Evolutionary conservation across 495 filamentous ascomycete species (phyloP).

Genomic region (Penicillium antarcticum): DNA sequence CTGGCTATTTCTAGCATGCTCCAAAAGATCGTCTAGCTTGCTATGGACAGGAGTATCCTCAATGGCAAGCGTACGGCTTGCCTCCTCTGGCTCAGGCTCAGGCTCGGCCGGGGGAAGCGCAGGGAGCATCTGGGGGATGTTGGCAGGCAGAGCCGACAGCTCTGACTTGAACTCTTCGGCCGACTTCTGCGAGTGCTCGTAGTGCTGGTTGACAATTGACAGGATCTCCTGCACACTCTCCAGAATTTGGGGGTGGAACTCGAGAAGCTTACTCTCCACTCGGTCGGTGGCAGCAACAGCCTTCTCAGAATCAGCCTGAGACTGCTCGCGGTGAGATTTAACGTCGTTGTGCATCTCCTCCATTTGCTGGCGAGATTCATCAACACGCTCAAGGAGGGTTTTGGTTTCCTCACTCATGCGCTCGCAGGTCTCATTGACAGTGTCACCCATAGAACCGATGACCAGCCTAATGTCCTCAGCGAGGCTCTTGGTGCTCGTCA

Average conservation of each 20-base stretch:
- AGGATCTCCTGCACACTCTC: conserved; percentile 80
- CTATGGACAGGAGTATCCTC: conserved; percentile 71
- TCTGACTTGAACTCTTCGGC: conserved; percentile 49
- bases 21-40: conserved; percentile 83
- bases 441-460: conserved; percentile 79
- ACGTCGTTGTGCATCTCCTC: conserved; percentile 70
- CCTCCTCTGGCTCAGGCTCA: conserved; percentile 47
- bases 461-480: conserved; percentile 81
- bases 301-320: conserved; percentile 71
- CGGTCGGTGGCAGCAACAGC: conserved; percentile 67
- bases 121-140: conserved; percentile 47
- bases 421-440: conserved; percentile 77
- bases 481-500: conserved; percentile 69
- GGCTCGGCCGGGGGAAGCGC: conserved; percentile 45
- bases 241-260: conserved; percentile 82
- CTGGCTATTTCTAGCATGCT: conserved; percentile 48
- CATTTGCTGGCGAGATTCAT: conserved; percentile 69
- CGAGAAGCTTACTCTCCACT: conserved; percentile 69
- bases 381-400: conserved; percentile 74
- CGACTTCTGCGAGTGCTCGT: conserved; percentile 58
- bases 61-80: conserved; percentile 3
- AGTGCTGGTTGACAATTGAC: conserved; percentile 75
- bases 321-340: conserved; percentile 73
- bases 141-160: conserved; percentile 49
- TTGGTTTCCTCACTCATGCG: conserved; percentile 81